Evolutionary conservation across 306 rosid species (phyloP).

Genomic region (Astragalus membranaceus): DNA sequence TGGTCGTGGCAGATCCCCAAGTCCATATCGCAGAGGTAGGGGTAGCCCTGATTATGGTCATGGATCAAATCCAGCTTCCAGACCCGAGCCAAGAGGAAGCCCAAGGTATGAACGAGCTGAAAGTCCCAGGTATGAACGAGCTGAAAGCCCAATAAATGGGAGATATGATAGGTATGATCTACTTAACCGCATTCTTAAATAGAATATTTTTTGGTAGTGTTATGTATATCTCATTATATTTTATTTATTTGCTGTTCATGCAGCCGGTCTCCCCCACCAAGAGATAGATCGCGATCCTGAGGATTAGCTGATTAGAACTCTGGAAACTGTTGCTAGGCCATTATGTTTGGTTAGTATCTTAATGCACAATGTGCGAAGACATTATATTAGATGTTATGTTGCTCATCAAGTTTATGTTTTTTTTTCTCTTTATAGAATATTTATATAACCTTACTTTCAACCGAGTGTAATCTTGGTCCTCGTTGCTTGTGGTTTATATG

Average conservation of each 20-base stretch:
- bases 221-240: neutral
- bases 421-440: neutral
- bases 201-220: neutral
- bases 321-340: slow-evolving; percentile 32
- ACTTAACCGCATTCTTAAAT: neutral
- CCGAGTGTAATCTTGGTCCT: neutral
- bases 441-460: neutral
- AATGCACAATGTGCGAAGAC: slow-evolving; percentile 1
- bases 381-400: slow-evolving; percentile 8
- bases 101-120: slow-evolving; percentile 55
- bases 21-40: slow-evolving; percentile 70
- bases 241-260: slow-evolving; percentile 19
- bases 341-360: slow-evolving; percentile 19
- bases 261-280: slow-evolving; percentile 65
- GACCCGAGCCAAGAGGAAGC: slow-evolving; percentile 59
- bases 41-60: slow-evolving; percentile 80
- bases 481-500: neutral
- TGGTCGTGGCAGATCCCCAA: slow-evolving; percentile 66
- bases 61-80: slow-evolving; percentile 57
- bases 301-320: slow-evolving; percentile 23
- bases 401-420: neutral
- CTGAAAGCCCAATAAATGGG: slow-evolving; percentile 53
- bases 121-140: slow-evolving; percentile 57
- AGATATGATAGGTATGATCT: slow-evolving; percentile 55
- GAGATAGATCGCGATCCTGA: slow-evolving; percentile 47